Base-by-base conservation (phyloP, 2,329 filamentous ascomycete genomes). In the Pleomassaria siparia region DNA sequence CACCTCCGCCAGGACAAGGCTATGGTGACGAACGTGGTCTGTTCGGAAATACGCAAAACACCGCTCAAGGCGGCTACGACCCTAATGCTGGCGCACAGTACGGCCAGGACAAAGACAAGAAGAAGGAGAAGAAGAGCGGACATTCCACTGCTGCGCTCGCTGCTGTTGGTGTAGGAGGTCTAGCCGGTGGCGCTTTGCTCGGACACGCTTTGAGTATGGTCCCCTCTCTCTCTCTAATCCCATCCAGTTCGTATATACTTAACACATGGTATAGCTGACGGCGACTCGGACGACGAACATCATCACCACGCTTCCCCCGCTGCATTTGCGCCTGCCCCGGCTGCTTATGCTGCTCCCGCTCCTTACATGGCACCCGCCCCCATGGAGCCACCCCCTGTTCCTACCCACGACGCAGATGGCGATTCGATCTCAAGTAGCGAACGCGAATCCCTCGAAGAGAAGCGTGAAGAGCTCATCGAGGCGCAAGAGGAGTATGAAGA, bases 161-260 rank as follows among this genome's bases (percentile, higher is more conserved):
- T 16, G 71, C 81, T 29, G 81, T 77, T 18, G 83, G 78, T 43
- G 79, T 79, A 5, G 83, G 76, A 35, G 83, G 83, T 60, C 51
- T 84, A 22, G 82, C 82, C 26, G 83, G 79, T 10, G 83, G 82
- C 39, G 83, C 80, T 3, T 60, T 83, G 28, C 66, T 85, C 47
- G 78, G 76, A 11, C 74, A 84, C 59, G 79, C 79, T 44, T 53
- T 83, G 12, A 71, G 83, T 85, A 74, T 57, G 13, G 13, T 66
- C 50, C 33, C 16, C 16, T 10, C 24, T 25, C 24, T 25, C 24
- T 25, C 24, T 25, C 13, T 13, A 6, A 9, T 30, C 29, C 29
- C 29, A 9, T 11, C 29, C 29, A 36, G 10, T 11, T 40, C 37
- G 10, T 26, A 4, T 40, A 18, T 15, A 6, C 21, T n/a, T 40